These are phyloP conservation scores for Hyphopichia homilentoma DNA, from an alignment of 805 yeast species.

Conservation along the genomic window DNA sequence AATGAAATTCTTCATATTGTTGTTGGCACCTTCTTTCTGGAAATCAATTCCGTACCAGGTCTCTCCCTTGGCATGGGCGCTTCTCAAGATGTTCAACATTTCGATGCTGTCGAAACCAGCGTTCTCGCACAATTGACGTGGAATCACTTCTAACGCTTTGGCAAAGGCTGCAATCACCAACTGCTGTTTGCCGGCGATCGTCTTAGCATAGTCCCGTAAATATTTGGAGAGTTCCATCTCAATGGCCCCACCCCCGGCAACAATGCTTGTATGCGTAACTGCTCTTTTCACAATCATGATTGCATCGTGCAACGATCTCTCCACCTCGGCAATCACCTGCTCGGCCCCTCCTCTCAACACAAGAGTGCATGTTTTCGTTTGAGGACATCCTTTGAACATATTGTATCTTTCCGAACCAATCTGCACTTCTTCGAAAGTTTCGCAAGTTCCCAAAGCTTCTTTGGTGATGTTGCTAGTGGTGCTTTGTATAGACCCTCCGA, in stretches of 20 bases:
- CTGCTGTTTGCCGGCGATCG: slow-evolving; percentile 95
- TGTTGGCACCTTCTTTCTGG: slow-evolving; percentile 73
- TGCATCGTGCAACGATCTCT: slow-evolving; percentile 96
- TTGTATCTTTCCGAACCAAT: slow-evolving; percentile 95
- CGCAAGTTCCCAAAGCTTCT: slow-evolving; percentile 82
- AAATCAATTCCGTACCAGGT: slow-evolving; percentile 92
- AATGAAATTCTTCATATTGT: slow-evolving; percentile 80
- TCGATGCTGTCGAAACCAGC: slow-evolving; percentile 99
- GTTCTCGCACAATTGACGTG: slow-evolving; percentile 95
- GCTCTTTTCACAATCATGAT: slow-evolving; percentile 98
- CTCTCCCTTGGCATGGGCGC: slow-evolving; percentile 93
- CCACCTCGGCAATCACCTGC: slow-evolving; percentile 97
- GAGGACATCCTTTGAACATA: slow-evolving; percentile 87
- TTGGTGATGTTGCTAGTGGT: slow-evolving; percentile 67
- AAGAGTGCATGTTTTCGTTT: slow-evolving; percentile 90
- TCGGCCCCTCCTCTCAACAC: slow-evolving; percentile 97
- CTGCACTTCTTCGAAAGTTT: slow-evolving; percentile 84
- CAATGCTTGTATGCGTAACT: slow-evolving; percentile 77
- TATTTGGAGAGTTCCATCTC: slow-evolving; percentile 95
- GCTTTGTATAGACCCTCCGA: slow-evolving; percentile 84
- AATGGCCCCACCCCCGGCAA: slow-evolving; percentile 99
- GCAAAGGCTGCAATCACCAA: slow-evolving; percentile 90
- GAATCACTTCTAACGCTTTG: slow-evolving; percentile 90
- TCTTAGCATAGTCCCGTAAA: slow-evolving; percentile 79
- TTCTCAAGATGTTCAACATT: slow-evolving; percentile 81